These are phyloP conservation scores for Gillenia trifoliata DNA, from an alignment of 306 rosid species.

Conservation along the genomic window DNA sequence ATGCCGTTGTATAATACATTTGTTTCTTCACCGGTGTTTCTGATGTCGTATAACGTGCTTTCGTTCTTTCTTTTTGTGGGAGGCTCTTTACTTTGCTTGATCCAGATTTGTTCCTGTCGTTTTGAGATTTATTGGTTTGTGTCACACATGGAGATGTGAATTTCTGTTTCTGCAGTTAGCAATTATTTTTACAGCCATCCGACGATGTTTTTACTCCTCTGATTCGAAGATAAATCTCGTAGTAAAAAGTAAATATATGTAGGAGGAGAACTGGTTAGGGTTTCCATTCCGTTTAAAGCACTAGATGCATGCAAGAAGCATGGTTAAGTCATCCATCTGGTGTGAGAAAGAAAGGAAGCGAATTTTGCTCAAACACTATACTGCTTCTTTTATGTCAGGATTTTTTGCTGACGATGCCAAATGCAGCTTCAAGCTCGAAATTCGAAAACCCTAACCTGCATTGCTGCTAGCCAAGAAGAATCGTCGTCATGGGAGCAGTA, in stretches of 20 bases:
- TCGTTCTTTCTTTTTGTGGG: too few relatives aligned
- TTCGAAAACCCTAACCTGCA: not conserved
- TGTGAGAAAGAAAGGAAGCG: slow-evolving; percentile 18
- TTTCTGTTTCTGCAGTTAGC: too few relatives aligned
- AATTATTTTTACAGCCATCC: too few relatives aligned
- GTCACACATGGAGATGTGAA: too few relatives aligned
- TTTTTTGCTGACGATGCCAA: slow-evolving; percentile 5
- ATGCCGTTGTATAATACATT: not conserved
- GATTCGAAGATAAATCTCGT: too few relatives aligned
- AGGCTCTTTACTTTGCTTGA: too few relatives aligned
- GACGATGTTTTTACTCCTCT: too few relatives aligned
- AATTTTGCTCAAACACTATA: slow-evolving; percentile 15
- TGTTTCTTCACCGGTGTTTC: not conserved
- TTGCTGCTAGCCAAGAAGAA: not conserved
- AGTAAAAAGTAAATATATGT: too few relatives aligned
- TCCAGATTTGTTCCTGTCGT: too few relatives aligned
- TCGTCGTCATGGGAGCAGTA: slow-evolving; percentile 12
- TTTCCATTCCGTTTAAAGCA: slow-evolving; percentile 9
- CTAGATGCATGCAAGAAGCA: slow-evolving; percentile 37
- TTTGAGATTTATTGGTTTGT: too few relatives aligned
- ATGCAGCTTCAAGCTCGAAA: not conserved
- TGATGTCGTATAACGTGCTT: too few relatives aligned
- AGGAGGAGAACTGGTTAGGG: not conserved
- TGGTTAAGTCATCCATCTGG: slow-evolving; percentile 32
- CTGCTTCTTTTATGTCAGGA: not conserved